Base-by-base conservation (phyloP, 352 stramenopile genomes). In the Phytophthora vignae region DNA sequence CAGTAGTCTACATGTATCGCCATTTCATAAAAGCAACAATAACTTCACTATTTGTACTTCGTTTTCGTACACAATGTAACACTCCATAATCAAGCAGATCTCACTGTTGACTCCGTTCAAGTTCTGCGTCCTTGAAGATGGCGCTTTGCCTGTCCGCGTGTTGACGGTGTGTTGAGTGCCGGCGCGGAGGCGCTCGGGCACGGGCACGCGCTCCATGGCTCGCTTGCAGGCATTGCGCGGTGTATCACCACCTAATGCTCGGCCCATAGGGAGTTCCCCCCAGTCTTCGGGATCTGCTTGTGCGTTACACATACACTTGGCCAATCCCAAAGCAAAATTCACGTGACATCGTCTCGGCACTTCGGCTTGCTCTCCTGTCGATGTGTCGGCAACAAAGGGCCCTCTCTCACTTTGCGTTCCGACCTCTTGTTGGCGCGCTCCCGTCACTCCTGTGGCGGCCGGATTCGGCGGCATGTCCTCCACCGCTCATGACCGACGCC, bases 281-380 rank as follows among this genome's bases (percentile, higher is more conserved):
- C 14, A 46, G 38, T 46, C 38, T 46, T 46, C 42, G 17, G 42
- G 42, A 50, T 50, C 42, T 50, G 42, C 42, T 50, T 25, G 15
- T 50, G 17, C 42, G 19, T 50, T 50, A 50, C 42, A 50, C 42
- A 50, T 50, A 50, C 42, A 50, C 42, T 46, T 46, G 15, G 9
- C 40, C 57, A 48, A 68, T 52, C 2, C 65, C 29, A 50, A 53
- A 70, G 33, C 53, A 73, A 73, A 73, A 69, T 73, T 73, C 52
- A 6, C 54, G 63, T 31, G 27, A 61, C 65, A 72, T 72, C 60
- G 40, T 54, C 49, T 62, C 50, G 40, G 50, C 64, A 55, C 57
- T 67, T 67, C 65, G 57, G 55, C 66, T 52, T 63, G 63, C 49
- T 22, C 27, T 73, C 66, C 67, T 57, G 15, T 11, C 60, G 65